phyloP scores from a whole-genome alignment of 805 yeast species.

The Yamadazyma philogaea region DNA sequence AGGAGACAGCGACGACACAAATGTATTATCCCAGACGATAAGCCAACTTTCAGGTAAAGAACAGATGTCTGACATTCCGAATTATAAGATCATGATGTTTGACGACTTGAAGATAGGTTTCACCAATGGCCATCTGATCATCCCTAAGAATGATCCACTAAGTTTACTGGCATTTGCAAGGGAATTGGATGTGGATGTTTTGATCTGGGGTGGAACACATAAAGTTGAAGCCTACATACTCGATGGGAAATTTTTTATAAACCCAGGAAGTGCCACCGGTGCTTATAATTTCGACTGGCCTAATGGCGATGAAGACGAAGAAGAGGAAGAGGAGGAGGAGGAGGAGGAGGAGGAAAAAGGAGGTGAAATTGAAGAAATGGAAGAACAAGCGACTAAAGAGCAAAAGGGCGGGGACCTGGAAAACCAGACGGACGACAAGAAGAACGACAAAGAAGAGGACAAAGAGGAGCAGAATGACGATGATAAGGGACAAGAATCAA shows the following conservation, averaged over 20 bases:
- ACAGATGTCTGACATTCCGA: slow-evolving; percentile 42
- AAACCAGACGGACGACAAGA: slow-evolving; percentile 23
- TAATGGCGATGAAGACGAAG: slow-evolving; percentile 51
- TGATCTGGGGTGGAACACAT: slow-evolving; percentile 92
- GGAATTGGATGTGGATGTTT: slow-evolving; percentile 85
- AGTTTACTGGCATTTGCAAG: slow-evolving; percentile 80
- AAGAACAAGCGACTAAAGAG: slow-evolving; percentile 45
- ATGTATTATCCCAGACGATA: slow-evolving; percentile 31
- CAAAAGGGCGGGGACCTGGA: slow-evolving; percentile 25
- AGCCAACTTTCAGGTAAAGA: slow-evolving; percentile 16
- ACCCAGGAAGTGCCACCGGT: slow-evolving; percentile 97
- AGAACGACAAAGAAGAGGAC: slow-evolving; percentile 21
- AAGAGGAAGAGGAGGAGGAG: slow-evolving; percentile 29
- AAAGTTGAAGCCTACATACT: slow-evolving; percentile 88
- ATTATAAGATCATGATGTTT: slow-evolving; percentile 60
- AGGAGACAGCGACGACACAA: slow-evolving; percentile 73
- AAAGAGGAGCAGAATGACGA: slow-evolving; percentile 15
- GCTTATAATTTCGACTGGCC: slow-evolving; percentile 66
- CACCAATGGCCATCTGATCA: slow-evolving; percentile 76
- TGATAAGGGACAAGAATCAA: slow-evolving; percentile 15
- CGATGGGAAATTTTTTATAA: slow-evolving; percentile 90
- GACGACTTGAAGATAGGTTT: slow-evolving; percentile 80
- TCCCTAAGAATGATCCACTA: slow-evolving; percentile 86
- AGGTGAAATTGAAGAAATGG: slow-evolving; percentile 26
- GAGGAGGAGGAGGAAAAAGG: slow-evolving; percentile 29